phyloP scores from a whole-genome alignment of 1,284 basidiomycete genomes.

The Naganishia liquefaciens region DNA sequence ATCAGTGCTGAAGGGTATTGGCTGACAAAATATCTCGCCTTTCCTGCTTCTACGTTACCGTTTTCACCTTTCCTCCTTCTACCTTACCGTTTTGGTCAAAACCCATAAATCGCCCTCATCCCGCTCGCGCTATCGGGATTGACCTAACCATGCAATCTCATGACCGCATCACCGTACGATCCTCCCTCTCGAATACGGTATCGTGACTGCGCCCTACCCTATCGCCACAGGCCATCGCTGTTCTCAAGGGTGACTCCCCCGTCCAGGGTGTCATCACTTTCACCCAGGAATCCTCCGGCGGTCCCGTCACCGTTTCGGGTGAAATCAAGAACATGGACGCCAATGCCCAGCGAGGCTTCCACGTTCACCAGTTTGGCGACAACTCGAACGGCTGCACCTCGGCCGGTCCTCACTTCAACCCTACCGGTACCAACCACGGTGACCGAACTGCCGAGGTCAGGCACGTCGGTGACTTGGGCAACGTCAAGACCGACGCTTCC shows the following conservation, averaged over 20 bases:
- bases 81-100: neutral
- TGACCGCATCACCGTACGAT: neutral
- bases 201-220: neutral
- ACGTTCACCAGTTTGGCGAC: constrained; percentile 72
- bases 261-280: constrained; percentile 69
- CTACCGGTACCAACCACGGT: constrained; percentile 66
- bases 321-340: constrained; percentile 64
- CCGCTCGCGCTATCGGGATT: neutral
- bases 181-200: neutral
- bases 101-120: neutral
- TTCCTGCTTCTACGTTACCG: neutral
- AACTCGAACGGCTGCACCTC: constrained; percentile 67
- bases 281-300: constrained; percentile 60
- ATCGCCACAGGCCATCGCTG: constrained; percentile 62
- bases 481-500: constrained; percentile 64
- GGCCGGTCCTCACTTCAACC: constrained; percentile 76
- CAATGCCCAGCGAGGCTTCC: constrained; percentile 68
- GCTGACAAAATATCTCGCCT: neutral
- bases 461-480: constrained; percentile 77
- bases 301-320: constrained; percentile 65
- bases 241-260: constrained; percentile 64
- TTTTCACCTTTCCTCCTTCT: neutral
- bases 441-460: constrained; percentile 62
- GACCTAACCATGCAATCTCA: neutral
- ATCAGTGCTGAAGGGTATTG: neutral